Percentiles rank a stretch among this genome's conserved stretches.
Conservation (phyloP, 305 asterid genomes). For the Fraxinus ornus region DNA sequence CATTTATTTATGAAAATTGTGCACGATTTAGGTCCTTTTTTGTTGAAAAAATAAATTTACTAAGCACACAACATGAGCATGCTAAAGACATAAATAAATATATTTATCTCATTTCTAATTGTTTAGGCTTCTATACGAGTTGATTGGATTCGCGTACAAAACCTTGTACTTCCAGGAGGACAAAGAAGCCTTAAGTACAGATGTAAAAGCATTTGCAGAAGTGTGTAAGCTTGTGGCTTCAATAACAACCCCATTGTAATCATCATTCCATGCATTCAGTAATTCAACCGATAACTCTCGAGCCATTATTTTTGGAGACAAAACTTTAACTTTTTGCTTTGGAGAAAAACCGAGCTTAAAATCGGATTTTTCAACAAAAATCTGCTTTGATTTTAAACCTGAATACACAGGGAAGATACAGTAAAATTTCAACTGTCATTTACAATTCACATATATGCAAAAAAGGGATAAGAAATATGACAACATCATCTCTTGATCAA, state of each 20-base stretch:
- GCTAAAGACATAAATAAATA: not conserved
- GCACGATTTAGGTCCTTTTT: not conserved
- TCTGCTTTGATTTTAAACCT: slow-evolving; percentile 7
- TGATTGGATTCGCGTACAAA: not conserved
- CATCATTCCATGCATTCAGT: slow-evolving; percentile 33
- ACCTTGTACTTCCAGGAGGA: slow-evolving; percentile 38
- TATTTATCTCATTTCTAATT: not conserved
- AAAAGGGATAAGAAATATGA: not conserved
- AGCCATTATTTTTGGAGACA: slow-evolving; percentile 6
- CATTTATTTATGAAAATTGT: not conserved
- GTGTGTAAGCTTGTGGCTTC: slow-evolving; percentile 35
- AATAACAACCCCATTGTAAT: slow-evolving; percentile 35
- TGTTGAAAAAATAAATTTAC: not conserved
- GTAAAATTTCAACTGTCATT: not conserved
- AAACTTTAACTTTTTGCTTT: slow-evolving; percentile 9
- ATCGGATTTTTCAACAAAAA: not conserved
- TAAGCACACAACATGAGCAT: not conserved
- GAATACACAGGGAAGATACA: not conserved
- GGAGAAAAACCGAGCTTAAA: not conserved
- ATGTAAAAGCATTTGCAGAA: slow-evolving; percentile 30
- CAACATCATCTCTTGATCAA: not conserved
- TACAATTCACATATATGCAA: not conserved
- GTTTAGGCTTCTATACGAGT: not conserved
- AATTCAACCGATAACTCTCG: slow-evolving; percentile 13
- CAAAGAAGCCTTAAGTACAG: slow-evolving; percentile 31